phyloP scores from a whole-genome alignment of 2,329 filamentous ascomycete species.

The Fusarium subtropicale region DNA sequence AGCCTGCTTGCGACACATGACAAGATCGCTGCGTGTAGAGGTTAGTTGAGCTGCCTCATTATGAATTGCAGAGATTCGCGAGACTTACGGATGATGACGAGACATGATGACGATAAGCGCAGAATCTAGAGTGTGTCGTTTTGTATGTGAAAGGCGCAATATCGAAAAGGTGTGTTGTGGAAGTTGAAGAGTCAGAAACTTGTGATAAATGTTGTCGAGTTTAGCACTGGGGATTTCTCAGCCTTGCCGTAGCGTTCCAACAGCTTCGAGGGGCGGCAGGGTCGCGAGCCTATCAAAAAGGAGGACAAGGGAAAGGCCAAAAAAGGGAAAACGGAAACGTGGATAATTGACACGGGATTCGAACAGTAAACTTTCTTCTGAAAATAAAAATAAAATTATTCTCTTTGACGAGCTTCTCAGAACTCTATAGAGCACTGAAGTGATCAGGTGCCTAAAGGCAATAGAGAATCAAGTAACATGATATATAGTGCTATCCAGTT shows the following conservation, averaged over 20 bases:
- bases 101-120: conserved; percentile 71
- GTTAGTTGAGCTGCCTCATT: conserved; percentile 43
- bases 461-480: too few relatives aligned
- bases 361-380: background rate
- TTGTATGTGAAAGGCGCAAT: background rate
- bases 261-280: conserved; percentile 37
- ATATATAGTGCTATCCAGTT: too few relatives aligned
- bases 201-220: conserved; percentile 33
- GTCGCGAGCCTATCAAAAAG: conserved; percentile 14
- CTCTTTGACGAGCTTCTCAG: too few relatives aligned
- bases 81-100: conserved; percentile 87
- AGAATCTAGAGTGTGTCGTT: conserved; percentile 2
- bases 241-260: conserved; percentile 55
- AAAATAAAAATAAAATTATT: background rate
- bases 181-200: conserved; percentile 8
- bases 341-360: background rate
- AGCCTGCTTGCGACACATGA: conserved; percentile 99
- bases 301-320: background rate
- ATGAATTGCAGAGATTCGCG: background rate
- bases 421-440: too few relatives aligned
- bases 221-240: conserved; percentile 55
- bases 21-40: conserved; percentile 77
- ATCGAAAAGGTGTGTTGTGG: conserved; percentile 11
- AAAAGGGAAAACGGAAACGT: background rate
- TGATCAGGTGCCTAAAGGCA: too few relatives aligned